Conservation (phyloP, 108 stramenopile genomes). For the Cyclotella choctawhatcheeana region DNA sequence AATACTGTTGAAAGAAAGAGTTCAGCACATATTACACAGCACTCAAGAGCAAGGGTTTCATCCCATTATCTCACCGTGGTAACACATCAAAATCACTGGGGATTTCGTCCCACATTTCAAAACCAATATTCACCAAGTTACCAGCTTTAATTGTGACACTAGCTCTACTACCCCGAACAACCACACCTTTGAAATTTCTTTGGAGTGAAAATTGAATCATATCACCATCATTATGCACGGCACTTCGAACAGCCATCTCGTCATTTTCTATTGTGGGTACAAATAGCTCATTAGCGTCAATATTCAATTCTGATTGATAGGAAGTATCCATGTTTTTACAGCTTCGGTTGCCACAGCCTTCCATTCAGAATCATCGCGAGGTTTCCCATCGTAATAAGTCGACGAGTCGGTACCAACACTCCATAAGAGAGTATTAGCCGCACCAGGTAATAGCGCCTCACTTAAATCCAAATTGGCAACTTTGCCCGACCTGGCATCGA, state of each 20-base stretch:
- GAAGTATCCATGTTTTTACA: conserved; percentile 9
- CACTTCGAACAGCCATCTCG: conserved; percentile 11
- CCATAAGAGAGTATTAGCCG: conserved; percentile 23
- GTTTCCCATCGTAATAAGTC: conserved; percentile 4
- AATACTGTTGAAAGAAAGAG: neutral
- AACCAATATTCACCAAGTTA: conserved; percentile 25
- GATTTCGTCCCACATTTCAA: conserved; percentile 20
- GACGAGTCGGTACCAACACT: conserved; percentile 22
- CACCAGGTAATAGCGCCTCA: conserved; percentile 18
- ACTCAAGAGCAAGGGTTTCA: neutral
- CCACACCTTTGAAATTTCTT: conserved; percentile 17
- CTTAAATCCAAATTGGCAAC: conserved; percentile 5
- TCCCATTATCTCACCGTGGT: conserved; percentile 4
- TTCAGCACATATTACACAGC: neutral
- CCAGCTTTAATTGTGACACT: conserved; percentile 23
- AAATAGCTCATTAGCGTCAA: conserved; percentile 23
- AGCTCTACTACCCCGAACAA: conserved; percentile 20
- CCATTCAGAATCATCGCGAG: neutral
- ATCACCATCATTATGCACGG: conserved; percentile 19
- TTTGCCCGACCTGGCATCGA: conserved; percentile 30
- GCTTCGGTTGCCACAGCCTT: conserved; percentile 2
- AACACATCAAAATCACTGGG: conserved; percentile 12
- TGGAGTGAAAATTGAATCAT: conserved; percentile 24
- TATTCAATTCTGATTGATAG: conserved; percentile 9
- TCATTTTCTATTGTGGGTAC: neutral